Evolutionary conservation across 1,284 basidiomycete genomes (phyloP).

Genomic region (Microbotryomycetes sp.): DNA sequence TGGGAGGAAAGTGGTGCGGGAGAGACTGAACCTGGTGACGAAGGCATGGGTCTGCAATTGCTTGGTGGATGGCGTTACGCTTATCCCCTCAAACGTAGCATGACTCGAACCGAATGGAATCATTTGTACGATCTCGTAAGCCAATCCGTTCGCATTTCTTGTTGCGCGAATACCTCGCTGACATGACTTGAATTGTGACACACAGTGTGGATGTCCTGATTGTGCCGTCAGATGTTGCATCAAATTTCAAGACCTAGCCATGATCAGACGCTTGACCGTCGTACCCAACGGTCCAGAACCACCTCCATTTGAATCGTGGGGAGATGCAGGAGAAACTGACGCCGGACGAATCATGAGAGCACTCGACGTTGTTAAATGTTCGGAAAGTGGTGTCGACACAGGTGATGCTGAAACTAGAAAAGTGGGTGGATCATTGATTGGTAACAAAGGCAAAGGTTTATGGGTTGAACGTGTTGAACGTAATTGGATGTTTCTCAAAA

Average conservation of each 20-base stretch:
- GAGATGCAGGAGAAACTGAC: constrained; percentile 21
- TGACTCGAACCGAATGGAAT: constrained; percentile 25
- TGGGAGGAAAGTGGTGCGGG: constrained; percentile 33
- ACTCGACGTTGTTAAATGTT: constrained; percentile 28
- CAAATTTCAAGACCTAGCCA: constrained; percentile 18
- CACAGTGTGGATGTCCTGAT: constrained; percentile 27
- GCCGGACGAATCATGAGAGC: constrained; percentile 21
- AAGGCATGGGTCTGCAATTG: constrained; percentile 33
- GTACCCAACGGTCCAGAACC: constrained; percentile 24
- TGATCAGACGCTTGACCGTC: constrained; percentile 24
- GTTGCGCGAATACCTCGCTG: too few relatives aligned
- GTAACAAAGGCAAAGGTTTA: constrained; percentile 8
- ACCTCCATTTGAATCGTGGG: constrained; percentile 28
- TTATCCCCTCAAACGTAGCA: constrained; percentile 13
- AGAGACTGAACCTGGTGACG: constrained; percentile 31
- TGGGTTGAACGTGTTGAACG: constrained; percentile 25
- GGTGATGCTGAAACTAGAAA: constrained; percentile 8
- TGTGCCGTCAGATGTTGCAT: constrained; percentile 26
- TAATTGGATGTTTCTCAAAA: constrained; percentile 30
- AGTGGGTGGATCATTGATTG: constrained; percentile 4
- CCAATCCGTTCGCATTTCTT: neutral
- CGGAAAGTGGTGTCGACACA: constrained; percentile 8
- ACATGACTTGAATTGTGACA: too few relatives aligned
- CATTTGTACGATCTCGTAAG: constrained; percentile 32
- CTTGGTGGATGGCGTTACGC: constrained; percentile 32